Evolutionary conservation across 1,284 basidiomycete species (phyloP).

Genomic region (Gymnopus androsaceus): DNA sequence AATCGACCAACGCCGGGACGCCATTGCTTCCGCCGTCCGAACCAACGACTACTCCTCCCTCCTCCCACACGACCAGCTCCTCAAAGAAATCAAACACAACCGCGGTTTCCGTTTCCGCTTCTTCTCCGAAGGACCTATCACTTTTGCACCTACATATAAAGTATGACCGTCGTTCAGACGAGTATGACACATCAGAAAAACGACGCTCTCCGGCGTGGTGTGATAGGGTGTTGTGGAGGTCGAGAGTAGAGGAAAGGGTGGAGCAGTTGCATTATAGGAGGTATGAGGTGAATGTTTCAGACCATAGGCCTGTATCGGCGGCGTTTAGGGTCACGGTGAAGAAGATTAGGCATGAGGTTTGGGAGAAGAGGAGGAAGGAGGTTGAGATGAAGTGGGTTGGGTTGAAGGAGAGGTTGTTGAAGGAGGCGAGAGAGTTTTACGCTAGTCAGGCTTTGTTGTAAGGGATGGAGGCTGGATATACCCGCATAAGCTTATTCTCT

Average conservation of each 20-base stretch:
- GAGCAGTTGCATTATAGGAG: conserved; percentile 67
- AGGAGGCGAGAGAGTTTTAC: conserved; percentile 57
- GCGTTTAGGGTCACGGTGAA: conserved; percentile 76
- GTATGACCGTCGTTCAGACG: conserved; percentile 79
- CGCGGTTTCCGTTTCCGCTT: conserved; percentile 82
- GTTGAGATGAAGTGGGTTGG: conserved; percentile 61
- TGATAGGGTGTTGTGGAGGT: conserved; percentile 89
- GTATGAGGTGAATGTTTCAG: conserved; percentile 83
- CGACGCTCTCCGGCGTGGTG: conserved; percentile 93
- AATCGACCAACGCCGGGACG: conserved; percentile 87
- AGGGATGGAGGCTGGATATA: not conserved
- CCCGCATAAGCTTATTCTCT: not conserved
- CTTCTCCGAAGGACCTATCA: conserved; percentile 83
- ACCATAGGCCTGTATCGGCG: conserved; percentile 87
- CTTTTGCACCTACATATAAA: conserved; percentile 93
- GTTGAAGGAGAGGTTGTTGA: conserved; percentile 57
- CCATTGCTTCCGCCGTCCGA: conserved; percentile 70
- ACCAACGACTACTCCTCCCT: conserved; percentile 68
- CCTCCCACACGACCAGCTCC: conserved; percentile 83
- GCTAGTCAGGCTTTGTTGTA: conserved; percentile 14
- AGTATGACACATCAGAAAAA: conserved; percentile 90
- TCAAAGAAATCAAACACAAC: conserved; percentile 86
- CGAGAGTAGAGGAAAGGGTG: conserved; percentile 58
- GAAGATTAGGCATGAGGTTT: conserved; percentile 59
- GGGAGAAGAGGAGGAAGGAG: conserved; percentile 55